phyloP scores from a whole-genome alignment of 805 yeast genomes.

The Saturnispora serradocipensis region DNA sequence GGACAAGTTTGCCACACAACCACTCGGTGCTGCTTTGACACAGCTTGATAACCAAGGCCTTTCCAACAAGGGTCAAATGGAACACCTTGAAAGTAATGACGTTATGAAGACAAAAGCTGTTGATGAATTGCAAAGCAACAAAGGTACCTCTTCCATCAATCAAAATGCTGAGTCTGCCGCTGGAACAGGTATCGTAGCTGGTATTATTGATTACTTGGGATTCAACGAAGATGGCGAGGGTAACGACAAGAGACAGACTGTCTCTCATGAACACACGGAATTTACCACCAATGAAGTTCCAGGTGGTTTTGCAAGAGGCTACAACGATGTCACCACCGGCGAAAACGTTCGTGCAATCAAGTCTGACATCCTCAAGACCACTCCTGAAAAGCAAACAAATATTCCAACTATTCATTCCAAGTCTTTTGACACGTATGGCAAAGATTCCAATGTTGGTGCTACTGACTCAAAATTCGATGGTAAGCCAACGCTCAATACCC shows the following conservation, averaged over 20 bases:
- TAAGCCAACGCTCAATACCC: not conserved
- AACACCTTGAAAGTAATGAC: not conserved
- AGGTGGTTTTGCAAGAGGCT: slow-evolving; percentile 3
- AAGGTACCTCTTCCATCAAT: not conserved
- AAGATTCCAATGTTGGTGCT: not conserved
- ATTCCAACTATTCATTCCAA: not conserved
- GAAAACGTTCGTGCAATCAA: not conserved
- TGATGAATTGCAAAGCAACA: not conserved
- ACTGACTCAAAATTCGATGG: not conserved
- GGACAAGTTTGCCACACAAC: not conserved
- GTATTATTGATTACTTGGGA: slow-evolving; percentile 10
- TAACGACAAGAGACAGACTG: not conserved
- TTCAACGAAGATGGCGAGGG: not conserved
- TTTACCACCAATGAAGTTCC: not conserved
- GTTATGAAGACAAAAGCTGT: not conserved
- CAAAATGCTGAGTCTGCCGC: not conserved
- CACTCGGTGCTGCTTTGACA: slow-evolving; percentile 3
- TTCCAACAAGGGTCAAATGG: not conserved
- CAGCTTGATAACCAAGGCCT: not conserved
- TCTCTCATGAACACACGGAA: not conserved
- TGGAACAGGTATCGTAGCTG: slow-evolving; percentile 2
- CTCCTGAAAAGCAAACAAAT: not conserved
- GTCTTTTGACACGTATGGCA: not conserved
- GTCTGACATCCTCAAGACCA: not conserved
- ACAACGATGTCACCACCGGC: not conserved